These are phyloP conservation scores for Testicularia cyperi DNA, from an alignment of 1,284 basidiomycete species.

Conservation along the genomic window DNA sequence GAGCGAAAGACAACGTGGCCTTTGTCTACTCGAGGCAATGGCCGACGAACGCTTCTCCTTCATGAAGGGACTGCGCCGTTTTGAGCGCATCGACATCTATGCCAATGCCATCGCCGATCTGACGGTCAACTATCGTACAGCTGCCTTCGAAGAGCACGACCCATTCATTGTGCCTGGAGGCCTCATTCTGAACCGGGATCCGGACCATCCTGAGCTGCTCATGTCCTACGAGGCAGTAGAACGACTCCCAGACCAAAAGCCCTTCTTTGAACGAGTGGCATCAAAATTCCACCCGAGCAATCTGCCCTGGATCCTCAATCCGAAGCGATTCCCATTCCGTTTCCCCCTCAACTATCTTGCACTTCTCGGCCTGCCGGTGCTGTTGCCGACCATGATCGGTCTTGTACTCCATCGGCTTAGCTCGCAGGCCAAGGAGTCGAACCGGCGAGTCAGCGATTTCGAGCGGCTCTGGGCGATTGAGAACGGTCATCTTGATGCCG, in stretches of 20 bases:
- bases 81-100: slow-evolving; percentile 75
- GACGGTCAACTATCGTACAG: slow-evolving; percentile 51
- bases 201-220: slow-evolving; percentile 11
- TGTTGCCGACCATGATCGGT: slow-evolving; percentile 35
- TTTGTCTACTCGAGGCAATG: slow-evolving; percentile 38
- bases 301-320: slow-evolving; percentile 45
- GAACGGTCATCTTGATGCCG: slow-evolving; percentile 8
- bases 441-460: slow-evolving; percentile 19
- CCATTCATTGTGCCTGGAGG: slow-evolving; percentile 18
- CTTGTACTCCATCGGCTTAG: slow-evolving; percentile 30
- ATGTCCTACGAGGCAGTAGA: slow-evolving; percentile 1
- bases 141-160: slow-evolving; percentile 31
- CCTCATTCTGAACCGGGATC: slow-evolving; percentile 10
- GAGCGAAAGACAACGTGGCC: no score
- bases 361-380: slow-evolving; percentile 27
- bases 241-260: not conserved
- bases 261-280: not conserved
- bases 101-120: slow-evolving; percentile 69
- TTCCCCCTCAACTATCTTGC: slow-evolving; percentile 49
- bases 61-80: slow-evolving; percentile 72
- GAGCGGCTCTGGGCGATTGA: slow-evolving; percentile 22
- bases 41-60: slow-evolving; percentile 69
- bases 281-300: slow-evolving; percentile 5
- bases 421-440: slow-evolving; percentile 4
- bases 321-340: slow-evolving; percentile 25